Evolutionary conservation across 2,329 filamentous ascomycete genomes (phyloP).

Genomic region (Nigrograna mackinnonii): DNA sequence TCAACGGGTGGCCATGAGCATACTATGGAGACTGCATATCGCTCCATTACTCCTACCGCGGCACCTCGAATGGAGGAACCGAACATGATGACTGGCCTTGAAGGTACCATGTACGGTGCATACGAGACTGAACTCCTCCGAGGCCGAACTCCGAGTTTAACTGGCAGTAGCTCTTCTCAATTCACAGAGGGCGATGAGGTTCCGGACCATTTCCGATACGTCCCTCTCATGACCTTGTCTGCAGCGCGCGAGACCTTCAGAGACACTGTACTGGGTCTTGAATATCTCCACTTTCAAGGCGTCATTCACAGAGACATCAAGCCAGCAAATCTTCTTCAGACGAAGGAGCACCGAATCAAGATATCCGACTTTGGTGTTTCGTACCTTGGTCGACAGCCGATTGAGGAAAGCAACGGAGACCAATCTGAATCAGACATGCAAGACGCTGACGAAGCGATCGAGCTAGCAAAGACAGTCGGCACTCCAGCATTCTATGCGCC

Average conservation of each 20-base stretch:
- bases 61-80: conserved; percentile 10
- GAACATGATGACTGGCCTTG: conserved; percentile 57
- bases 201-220: conserved; percentile 88
- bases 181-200: conserved; percentile 51
- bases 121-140: conserved; percentile 64
- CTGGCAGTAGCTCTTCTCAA: conserved; percentile 71
- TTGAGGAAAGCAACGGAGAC: conserved; percentile 75
- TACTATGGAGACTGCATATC: conserved; percentile 41
- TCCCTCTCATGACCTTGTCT: conserved; percentile 87
- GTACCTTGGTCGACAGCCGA: conserved; percentile 87
- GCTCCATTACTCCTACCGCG: conserved; percentile 24
- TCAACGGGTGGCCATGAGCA: conserved; percentile 20
- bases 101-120: conserved; percentile 77
- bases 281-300: conserved; percentile 73
- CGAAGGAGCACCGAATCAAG: conserved; percentile 83
- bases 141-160: conserved; percentile 77
- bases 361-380: conserved; percentile 99
- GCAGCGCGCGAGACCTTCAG: conserved; percentile 84
- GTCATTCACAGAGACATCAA: conserved; percentile 57
- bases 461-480: conserved; percentile 96
- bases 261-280: conserved; percentile 88
- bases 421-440: conserved; percentile 80
- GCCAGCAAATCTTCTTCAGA: conserved; percentile 84
- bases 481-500: conserved; percentile 98
- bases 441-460: conserved; percentile 89